Evolutionary conservation across 805 yeast species (phyloP), one percentile per base, ranked within the genome.

Genomic region (Aciculoconidium aculeatum): DNA sequence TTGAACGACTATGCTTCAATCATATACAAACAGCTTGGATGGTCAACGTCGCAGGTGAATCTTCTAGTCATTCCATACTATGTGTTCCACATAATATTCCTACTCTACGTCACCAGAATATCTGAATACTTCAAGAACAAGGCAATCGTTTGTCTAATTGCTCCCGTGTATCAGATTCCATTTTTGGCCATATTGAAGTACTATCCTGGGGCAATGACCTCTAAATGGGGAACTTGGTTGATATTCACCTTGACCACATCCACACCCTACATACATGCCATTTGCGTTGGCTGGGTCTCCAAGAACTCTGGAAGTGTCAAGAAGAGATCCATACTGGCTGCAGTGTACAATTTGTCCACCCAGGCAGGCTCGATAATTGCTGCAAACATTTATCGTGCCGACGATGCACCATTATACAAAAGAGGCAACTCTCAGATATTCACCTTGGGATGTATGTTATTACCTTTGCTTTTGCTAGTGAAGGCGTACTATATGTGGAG

Each of bases 301-400:
- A 51, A 72, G 14, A 78, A 78, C 40, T 67, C 83, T 6, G 71
- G 74, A 47, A 62, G 78, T 1, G 80, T 80, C 14, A 54, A 78
- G 11, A 61, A 73, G 3, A 58, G 88, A 40, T 72, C 86, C 0
- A 75, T 80, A 3, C 67, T 80, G 9, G 74, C 84, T 0, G 77
- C 87, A 0, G 36, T 80, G 29, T 77, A 72, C 46, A 80, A 79
- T 42, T 76, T 79, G 63, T 69, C 65, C 45, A 75, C 72, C 1
- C 88, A 80, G 44, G 58, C 73, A 0, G 79, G 76, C 1, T 51
- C 61, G 9, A 74, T 80, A 28, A 55, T 70, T 9, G 58, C 75
- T 2, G 55, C 75, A 7, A 71, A 79, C 41, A 63, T 80, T 6
- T 80, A 80, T 51, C 52, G 77, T 23, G 47, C 49, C 1, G 68